Percentiles rank a stretch among this genome's conserved stretches.
These are phyloP conservation scores for Rhododendron ovatum DNA, from an alignment of 148 eudicot genomes.

Conservation along the genomic window DNA sequence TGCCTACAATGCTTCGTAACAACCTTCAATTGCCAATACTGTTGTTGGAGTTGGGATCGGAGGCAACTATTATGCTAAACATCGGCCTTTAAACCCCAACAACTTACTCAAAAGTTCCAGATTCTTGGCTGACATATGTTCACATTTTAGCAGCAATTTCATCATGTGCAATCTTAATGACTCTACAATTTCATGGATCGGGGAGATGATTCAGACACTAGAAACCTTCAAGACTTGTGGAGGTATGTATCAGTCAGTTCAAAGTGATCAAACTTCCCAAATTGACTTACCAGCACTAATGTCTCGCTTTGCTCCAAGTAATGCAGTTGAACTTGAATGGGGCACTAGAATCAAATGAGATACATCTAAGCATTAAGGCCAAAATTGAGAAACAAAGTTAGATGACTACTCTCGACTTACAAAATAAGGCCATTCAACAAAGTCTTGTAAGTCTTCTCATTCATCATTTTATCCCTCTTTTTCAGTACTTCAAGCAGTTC, in stretches of 20 bases:
- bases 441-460: conserved; percentile 52
- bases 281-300: neutral
- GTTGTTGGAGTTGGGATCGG: neutral
- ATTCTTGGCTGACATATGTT: neutral
- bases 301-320: neutral
- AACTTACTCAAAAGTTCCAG: neutral
- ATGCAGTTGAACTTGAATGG: neutral
- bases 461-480: conserved; percentile 64
- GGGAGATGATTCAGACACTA: neutral
- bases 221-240: neutral
- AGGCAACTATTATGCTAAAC: neutral
- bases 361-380: neutral
- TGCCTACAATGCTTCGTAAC: neutral
- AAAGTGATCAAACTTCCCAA: neutral
- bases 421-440: conserved; percentile 60
- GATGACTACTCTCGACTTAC: conserved; percentile 24
- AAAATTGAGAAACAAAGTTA: neutral
- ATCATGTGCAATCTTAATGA: neutral
- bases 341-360: neutral
- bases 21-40: neutral
- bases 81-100: neutral
- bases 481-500: conserved; percentile 68
- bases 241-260: neutral
- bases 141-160: neutral
- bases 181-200: neutral